Conservation (phyloP, 192 early-diverging fungal genomes). For the Funneliformis geosporum region DNA sequence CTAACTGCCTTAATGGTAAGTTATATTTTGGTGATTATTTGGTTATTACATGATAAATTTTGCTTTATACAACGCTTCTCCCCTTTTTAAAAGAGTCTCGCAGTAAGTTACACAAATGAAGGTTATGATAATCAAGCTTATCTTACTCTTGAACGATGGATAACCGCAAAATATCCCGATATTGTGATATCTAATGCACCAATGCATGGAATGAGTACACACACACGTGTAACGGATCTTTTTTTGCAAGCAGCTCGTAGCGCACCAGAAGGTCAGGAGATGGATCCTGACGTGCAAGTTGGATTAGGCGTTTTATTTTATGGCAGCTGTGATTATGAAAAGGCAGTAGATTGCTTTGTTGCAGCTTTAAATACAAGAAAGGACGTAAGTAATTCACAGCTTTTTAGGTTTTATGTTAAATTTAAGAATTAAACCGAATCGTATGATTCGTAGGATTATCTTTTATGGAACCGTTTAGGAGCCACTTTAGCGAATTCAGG, state of each 20-base stretch:
- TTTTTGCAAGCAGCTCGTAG: constrained; percentile 79
- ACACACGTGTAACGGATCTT: constrained; percentile 72
- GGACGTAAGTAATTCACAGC: constrained; percentile 28
- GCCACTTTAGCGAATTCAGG: constrained; percentile 93
- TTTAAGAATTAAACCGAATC: too few relatives aligned
- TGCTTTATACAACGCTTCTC: constrained; percentile 29
- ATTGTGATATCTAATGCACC: constrained; percentile 45
- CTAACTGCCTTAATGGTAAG: constrained; percentile 63
- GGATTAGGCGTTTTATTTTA: constrained; percentile 97
- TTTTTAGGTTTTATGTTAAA: too few relatives aligned
- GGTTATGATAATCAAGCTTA: constrained; percentile 88
- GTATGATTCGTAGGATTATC: constrained; percentile 67
- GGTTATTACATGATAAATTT: constrained; percentile 43
- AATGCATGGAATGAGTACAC: constrained; percentile 41
- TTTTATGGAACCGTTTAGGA: constrained; percentile 96
- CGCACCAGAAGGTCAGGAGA: constrained; percentile 49
- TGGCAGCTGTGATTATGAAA: constrained; percentile 84
- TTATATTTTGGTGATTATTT: neutral
- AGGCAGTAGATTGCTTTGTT: constrained; percentile 97
- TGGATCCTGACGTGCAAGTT: constrained; percentile 93
- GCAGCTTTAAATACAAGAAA: constrained; percentile 76
- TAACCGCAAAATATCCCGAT: constrained; percentile 71
- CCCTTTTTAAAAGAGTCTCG: constrained; percentile 54
- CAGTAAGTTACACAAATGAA: constrained; percentile 98
- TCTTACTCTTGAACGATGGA: constrained; percentile 87